These are phyloP conservation scores for Dunaliella primolecta DNA, from an alignment of 139 green algal genomes.

Conservation along the genomic window DNA sequence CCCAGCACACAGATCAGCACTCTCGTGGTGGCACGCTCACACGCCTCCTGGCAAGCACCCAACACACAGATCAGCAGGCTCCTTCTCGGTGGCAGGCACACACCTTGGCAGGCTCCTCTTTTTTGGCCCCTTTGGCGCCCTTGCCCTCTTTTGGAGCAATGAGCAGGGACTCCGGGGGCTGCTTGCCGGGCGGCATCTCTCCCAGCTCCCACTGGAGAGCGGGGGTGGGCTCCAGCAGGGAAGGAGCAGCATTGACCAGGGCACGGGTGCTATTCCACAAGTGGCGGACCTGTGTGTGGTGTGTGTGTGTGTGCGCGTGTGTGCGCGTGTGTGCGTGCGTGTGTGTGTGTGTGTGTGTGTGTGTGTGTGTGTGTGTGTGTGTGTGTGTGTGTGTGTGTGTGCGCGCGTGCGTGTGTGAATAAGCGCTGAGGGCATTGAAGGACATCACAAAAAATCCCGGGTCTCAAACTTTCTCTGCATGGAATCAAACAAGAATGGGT, in stretches of 20 bases:
- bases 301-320: neutral
- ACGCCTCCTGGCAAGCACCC: no score
- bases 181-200: slow-evolving; percentile 4
- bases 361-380: neutral
- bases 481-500: no score
- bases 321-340: neutral
- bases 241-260: slow-evolving; percentile 31
- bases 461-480: no score
- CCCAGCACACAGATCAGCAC: no score
- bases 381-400: neutral
- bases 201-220: slow-evolving; percentile 19
- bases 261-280: slow-evolving; percentile 36
- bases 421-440: neutral
- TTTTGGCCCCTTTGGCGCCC: slow-evolving; percentile 7
- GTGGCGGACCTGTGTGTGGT: slow-evolving; percentile 8
- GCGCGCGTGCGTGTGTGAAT: neutral
- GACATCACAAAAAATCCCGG: no score
- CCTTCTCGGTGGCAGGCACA: no score
- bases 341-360: neutral
- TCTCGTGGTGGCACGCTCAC: no score
- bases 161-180: neutral
- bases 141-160: slow-evolving; percentile 3
- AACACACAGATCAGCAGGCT: no score
- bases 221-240: slow-evolving; percentile 13
- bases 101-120: neutral